These are phyloP conservation scores for Dactylella cylindrospora DNA, from an alignment of 2,329 filamentous ascomycete genomes.

Conservation along the genomic window DNA sequence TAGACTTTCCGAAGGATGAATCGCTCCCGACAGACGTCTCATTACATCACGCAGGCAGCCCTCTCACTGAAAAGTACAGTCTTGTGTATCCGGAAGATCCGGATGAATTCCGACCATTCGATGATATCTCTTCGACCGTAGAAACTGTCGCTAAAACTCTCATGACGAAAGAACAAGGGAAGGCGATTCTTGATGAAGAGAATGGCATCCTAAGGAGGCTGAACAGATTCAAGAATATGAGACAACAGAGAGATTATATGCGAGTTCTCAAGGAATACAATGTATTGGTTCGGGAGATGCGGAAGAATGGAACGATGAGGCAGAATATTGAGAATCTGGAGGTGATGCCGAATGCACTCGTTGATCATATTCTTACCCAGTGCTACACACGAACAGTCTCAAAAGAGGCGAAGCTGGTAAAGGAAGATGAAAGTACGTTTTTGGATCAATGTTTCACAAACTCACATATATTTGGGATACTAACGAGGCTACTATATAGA, in stretches of 20 bases:
- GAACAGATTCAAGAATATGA: slow-evolving; percentile 70
- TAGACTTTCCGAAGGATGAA: slow-evolving; percentile 56
- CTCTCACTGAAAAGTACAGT: slow-evolving; percentile 71
- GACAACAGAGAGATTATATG: slow-evolving; percentile 68
- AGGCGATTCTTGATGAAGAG: slow-evolving; percentile 46
- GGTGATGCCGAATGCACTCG: slow-evolving; percentile 69
- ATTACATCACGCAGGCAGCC: slow-evolving; percentile 80
- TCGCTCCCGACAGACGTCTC: slow-evolving; percentile 60
- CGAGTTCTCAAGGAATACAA: slow-evolving; percentile 77
- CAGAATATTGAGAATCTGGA: slow-evolving; percentile 70
- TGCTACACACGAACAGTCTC: slow-evolving; percentile 92
- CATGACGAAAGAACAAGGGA: slow-evolving; percentile 66
- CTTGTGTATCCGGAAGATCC: slow-evolving; percentile 77
- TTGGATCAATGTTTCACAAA: too few relatives aligned
- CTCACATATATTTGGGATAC: background rate
- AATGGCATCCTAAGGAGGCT: slow-evolving; percentile 75
- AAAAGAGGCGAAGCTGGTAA: slow-evolving; percentile 78
- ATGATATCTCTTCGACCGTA: slow-evolving; percentile 74
- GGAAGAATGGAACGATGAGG: slow-evolving; percentile 70
- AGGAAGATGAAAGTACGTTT: slow-evolving; percentile 67
- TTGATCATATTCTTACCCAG: slow-evolving; percentile 80
- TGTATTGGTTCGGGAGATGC: slow-evolving; percentile 64
- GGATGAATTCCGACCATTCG: slow-evolving; percentile 72
- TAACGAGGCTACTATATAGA: slow-evolving; percentile 10
- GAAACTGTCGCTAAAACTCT: slow-evolving; percentile 61